Evolutionary conservation across 306 rosid genomes (phyloP).

Genomic region (Prunus fruticosa): DNA sequence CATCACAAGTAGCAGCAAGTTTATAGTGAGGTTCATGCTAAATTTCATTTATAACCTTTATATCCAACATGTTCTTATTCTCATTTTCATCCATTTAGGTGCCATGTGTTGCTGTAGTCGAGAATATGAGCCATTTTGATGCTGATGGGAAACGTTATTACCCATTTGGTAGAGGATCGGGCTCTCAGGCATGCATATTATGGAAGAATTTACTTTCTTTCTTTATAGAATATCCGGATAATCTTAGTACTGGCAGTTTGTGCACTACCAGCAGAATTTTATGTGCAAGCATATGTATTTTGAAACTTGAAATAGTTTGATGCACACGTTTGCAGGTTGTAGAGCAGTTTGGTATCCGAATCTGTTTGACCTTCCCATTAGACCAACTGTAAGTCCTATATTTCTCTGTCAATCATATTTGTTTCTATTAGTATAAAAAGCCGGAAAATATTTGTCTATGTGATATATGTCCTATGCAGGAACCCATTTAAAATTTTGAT

Average conservation of each 20-base stretch:
- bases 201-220: slow-evolving; percentile 16
- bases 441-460: neutral
- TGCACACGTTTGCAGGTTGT: slow-evolving; percentile 66
- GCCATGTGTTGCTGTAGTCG: slow-evolving; percentile 97
- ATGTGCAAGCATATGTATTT: slow-evolving; percentile 4
- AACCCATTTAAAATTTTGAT: slow-evolving; percentile 10
- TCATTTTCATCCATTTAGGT: slow-evolving; percentile 52
- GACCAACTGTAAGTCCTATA: slow-evolving; percentile 71
- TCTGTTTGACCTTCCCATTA: slow-evolving; percentile 90
- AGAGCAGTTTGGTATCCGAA: slow-evolving; percentile 96
- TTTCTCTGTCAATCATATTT: neutral
- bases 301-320: slow-evolving; percentile 21
- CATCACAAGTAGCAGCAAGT: neutral
- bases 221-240: neutral
- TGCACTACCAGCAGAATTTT: slow-evolving; percentile 3
- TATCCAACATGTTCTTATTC: slow-evolving; percentile 7
- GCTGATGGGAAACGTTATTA: slow-evolving; percentile 93
- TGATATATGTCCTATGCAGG: neutral
- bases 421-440: neutral
- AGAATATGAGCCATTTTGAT: slow-evolving; percentile 97
- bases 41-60: slow-evolving; percentile 13
- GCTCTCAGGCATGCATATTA: slow-evolving; percentile 65
- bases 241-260: neutral
- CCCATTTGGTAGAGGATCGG: slow-evolving; percentile 97
- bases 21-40: slow-evolving; percentile 5